Percentiles rank a stretch among this genome's conserved stretches.
phyloP scores from a whole-genome alignment of 306 rosid species.

The Sindora glabra region DNA sequence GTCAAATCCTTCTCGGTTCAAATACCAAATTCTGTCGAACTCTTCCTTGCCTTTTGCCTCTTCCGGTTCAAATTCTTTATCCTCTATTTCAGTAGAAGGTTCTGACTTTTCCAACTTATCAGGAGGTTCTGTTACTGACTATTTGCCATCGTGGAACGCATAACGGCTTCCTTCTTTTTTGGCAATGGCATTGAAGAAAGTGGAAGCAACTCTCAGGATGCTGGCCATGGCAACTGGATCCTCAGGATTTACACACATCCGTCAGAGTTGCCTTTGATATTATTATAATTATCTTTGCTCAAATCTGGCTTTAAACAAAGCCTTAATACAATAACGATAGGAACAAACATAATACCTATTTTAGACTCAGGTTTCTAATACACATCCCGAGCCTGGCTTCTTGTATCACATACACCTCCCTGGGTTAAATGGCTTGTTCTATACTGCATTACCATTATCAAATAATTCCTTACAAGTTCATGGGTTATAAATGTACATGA shows the following conservation, averaged over 20 bases:
- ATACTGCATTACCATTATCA: too few species aligned
- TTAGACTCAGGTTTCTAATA: too few species aligned
- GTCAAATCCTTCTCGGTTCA: slow-evolving; percentile 70
- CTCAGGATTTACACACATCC: slow-evolving; percentile 90
- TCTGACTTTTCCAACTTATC: slow-evolving; percentile 45
- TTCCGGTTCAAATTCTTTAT: slow-evolving; percentile 83
- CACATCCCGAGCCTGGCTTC: too few species aligned
- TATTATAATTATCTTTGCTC: slow-evolving; percentile 85
- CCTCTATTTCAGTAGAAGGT: slow-evolving; percentile 62
- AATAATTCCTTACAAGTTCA: too few species aligned
- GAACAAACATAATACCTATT: slow-evolving; percentile 4
- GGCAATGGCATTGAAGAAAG: slow-evolving; percentile 95
- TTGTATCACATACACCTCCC: too few species aligned
- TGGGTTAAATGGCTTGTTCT: too few species aligned
- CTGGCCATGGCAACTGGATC: slow-evolving; percentile 96
- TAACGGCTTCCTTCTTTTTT: slow-evolving; percentile 83
- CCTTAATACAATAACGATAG: slow-evolving; percentile 44
- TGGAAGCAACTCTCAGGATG: slow-evolving; percentile 89
- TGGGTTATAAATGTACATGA: too few species aligned
- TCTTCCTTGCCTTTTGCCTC: slow-evolving; percentile 90
- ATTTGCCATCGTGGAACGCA: slow-evolving; percentile 55
- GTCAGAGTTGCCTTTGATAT: slow-evolving; percentile 87
- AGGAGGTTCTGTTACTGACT: slow-evolving; percentile 21
- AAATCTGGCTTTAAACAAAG: slow-evolving; percentile 95
- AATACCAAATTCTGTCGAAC: slow-evolving; percentile 53